Percentiles rank a stretch among this genome's conserved stretches.
Conservation (phyloP, 306 rosid species). For the Corylus avellana region DNA sequence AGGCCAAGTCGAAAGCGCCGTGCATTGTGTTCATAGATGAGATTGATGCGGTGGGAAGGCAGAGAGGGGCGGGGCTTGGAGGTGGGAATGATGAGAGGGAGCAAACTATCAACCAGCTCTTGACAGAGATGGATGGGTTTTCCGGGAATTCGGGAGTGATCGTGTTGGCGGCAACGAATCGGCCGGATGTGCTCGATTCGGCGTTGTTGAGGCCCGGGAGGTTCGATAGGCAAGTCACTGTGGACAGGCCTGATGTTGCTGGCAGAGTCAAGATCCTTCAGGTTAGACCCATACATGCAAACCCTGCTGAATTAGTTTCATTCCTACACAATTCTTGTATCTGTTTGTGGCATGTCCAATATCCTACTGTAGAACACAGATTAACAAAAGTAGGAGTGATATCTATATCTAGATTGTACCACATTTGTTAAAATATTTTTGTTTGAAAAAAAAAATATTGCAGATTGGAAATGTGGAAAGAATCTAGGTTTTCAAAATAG, state of each 20-base stretch:
- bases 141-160: conserved; percentile 96
- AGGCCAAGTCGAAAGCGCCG: conserved; percentile 95
- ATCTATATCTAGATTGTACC: neutral
- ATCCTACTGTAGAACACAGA: neutral
- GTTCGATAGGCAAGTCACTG: conserved; percentile 95
- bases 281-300: conserved; percentile 41
- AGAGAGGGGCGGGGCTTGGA: conserved; percentile 99
- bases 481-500: too few relatives aligned
- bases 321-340: neutral
- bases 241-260: conserved; percentile 96
- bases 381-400: conserved; percentile 4
- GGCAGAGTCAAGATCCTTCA: conserved; percentile 97
- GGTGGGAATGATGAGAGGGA: conserved; percentile 99
- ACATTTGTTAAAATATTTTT: neutral
- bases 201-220: conserved; percentile 92
- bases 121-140: conserved; percentile 99
- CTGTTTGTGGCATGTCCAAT: neutral
- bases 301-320: neutral
- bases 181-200: conserved; percentile 93
- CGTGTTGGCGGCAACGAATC: conserved; percentile 94
- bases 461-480: too few relatives aligned
- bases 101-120: conserved; percentile 94
- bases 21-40: conserved; percentile 99
- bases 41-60: conserved; percentile 96
- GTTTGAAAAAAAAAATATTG: too few relatives aligned